These are phyloP conservation scores for Mixia osmundae DNA, from an alignment of 1,284 basidiomycete genomes.

Conservation along the genomic window DNA sequence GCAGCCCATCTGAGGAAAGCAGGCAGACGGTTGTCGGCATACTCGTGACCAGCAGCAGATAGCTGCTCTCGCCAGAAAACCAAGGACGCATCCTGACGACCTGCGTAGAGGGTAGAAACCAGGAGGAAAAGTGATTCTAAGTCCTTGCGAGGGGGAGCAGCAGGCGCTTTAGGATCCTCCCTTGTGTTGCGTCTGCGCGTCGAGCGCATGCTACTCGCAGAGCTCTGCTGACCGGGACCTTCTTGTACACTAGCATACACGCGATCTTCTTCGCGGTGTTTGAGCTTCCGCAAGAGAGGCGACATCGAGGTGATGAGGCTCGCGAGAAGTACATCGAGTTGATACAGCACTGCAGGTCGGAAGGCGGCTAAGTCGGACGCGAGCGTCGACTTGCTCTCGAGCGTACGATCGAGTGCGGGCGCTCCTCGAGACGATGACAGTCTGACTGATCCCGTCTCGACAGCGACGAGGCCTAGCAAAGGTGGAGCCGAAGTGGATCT, in stretches of 20 bases:
- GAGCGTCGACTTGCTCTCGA: constrained; percentile 27
- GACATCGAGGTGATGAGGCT: constrained; percentile 53
- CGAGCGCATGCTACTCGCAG: constrained; percentile 24
- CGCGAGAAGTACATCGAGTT: constrained; percentile 47
- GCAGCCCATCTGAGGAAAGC: constrained; percentile 69
- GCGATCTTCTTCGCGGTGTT: constrained; percentile 70
- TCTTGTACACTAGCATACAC: constrained; percentile 23
- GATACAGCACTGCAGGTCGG: constrained; percentile 35
- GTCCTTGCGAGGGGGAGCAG: constrained; percentile 40
- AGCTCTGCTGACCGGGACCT: constrained; percentile 36
- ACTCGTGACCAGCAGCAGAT: constrained; percentile 20
- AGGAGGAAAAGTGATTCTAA: constrained; percentile 62
- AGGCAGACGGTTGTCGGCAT: constrained; percentile 36
- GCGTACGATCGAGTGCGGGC: constrained; percentile 14
- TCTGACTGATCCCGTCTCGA: no score
- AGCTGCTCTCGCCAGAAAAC: constrained; percentile 63
- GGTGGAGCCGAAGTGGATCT: no score
- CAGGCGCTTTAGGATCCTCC: constrained; percentile 1
- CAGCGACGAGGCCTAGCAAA: no score
- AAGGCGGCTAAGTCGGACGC: constrained; percentile 42
- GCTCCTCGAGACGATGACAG: no score
- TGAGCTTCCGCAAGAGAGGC: constrained; percentile 68
- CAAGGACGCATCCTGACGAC: constrained; percentile 46
- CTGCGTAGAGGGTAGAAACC: constrained; percentile 52
- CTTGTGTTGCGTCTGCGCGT: constrained; percentile 23